A percentile compares a stretch with the other conserved stretches of the same genome.
These are phyloP conservation scores for Beauveria varroae DNA, from an alignment of 2,329 filamentous ascomycete genomes.

Conservation along the genomic window DNA sequence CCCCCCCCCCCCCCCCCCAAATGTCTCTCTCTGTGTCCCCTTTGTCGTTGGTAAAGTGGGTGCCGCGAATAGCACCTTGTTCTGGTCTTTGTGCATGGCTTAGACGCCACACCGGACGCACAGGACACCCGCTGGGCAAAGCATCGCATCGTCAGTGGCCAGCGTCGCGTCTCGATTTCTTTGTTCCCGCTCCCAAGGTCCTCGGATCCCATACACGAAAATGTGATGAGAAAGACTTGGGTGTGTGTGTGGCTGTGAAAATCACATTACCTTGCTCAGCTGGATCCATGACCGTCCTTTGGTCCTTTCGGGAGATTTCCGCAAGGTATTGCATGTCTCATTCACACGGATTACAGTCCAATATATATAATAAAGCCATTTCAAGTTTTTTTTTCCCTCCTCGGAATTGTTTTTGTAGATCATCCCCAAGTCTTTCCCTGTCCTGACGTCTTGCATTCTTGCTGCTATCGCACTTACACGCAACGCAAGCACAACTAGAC, in stretches of 20 bases:
- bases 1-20: too few relatives aligned
- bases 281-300: neutral
- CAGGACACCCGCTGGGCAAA: neutral
- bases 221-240: neutral
- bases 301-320: neutral
- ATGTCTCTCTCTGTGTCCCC: neutral
- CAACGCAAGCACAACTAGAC: neutral
- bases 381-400: neutral
- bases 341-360: neutral
- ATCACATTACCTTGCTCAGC: neutral
- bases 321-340: neutral
- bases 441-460: neutral
- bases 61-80: neutral
- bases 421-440: neutral
- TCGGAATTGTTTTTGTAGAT: neutral
- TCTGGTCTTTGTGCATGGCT: neutral
- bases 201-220: neutral
- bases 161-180: neutral
- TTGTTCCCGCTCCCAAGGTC: neutral
- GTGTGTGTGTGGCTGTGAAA: neutral
- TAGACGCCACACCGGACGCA: slow-evolving; percentile 9
- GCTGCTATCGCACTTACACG: neutral
- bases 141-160: neutral
- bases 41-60: neutral
- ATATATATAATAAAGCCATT: neutral